A percentile compares a stretch with the other conserved stretches of the same genome.
Evolutionary conservation across 352 stramenopile species (phyloP).

Genomic region (Phytophthora citricola): DNA sequence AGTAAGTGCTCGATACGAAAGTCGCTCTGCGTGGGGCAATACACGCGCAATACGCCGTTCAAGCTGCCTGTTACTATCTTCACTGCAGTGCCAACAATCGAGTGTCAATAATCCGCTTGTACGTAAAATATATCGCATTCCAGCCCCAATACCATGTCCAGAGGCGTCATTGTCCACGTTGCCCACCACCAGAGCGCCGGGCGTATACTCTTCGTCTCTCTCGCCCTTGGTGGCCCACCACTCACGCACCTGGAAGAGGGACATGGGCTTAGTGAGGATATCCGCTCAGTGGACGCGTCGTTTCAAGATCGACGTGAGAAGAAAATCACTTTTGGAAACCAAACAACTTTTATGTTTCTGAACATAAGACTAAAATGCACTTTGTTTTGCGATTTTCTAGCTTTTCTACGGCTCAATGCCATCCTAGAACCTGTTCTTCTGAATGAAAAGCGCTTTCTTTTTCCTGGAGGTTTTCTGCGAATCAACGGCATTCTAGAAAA

Average conservation of each 20-base stretch:
- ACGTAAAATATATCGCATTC: no score
- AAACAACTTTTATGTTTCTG: no score
- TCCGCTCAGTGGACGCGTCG: constrained; percentile 30
- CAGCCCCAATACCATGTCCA: constrained; percentile 32
- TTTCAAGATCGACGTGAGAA: constrained; percentile 23
- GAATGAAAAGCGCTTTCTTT: no score
- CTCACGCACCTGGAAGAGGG: constrained; percentile 91
- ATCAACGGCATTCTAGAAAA: constrained; percentile 23
- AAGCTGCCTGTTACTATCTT: constrained; percentile 93
- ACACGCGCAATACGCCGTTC: constrained; percentile 87
- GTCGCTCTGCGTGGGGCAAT: constrained; percentile 77
- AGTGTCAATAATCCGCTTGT: not conserved
- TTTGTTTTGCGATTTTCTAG: no score
- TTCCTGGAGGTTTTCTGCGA: constrained; percentile 12
- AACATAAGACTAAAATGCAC: no score
- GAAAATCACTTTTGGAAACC: no score
- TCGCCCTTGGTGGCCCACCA: constrained; percentile 87
- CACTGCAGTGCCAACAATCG: constrained; percentile 29
- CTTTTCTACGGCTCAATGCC: no score
- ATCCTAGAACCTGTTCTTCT: no score
- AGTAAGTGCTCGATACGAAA: constrained; percentile 92
- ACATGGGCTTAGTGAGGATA: constrained; percentile 58
- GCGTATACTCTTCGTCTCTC: constrained; percentile 82
- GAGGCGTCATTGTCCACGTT: constrained; percentile 89
- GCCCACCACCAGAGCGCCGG: constrained; percentile 73